These are phyloP conservation scores for Ophiostoma ulmi DNA, from an alignment of 2,329 filamentous ascomycete species.

Conservation along the genomic window DNA sequence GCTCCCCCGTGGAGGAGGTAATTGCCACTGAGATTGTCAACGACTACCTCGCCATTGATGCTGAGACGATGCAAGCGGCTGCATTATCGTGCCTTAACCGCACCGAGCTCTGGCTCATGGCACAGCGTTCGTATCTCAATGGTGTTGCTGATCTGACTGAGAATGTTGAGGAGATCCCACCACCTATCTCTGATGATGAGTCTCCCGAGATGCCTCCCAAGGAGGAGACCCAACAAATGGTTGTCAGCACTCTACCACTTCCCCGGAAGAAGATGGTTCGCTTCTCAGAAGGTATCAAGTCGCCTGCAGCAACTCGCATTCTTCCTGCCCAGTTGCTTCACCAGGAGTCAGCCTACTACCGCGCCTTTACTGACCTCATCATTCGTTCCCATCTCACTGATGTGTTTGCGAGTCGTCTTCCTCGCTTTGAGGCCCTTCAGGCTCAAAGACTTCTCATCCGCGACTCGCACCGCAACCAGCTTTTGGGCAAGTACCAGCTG, in stretches of 20 bases:
- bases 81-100: conserved; percentile 73
- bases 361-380: conserved; percentile 73
- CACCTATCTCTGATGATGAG: conserved; percentile 30
- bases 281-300: conserved; percentile 56
- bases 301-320: conserved; percentile 34
- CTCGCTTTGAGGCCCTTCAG: conserved; percentile 84
- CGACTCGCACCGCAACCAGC: conserved; percentile 69
- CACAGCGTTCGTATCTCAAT: conserved; percentile 72
- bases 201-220: conserved; percentile 26
- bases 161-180: conserved; percentile 24
- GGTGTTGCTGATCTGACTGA: conserved; percentile 56
- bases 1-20: conserved; percentile 50
- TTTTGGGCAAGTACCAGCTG: conserved; percentile 80
- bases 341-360: conserved; percentile 77
- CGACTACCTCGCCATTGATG: conserved; percentile 71
- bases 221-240: conserved; percentile 31
- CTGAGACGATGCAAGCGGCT: conserved; percentile 64
- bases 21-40: conserved; percentile 59
- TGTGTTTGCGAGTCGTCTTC: conserved; percentile 76
- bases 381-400: conserved; percentile 63
- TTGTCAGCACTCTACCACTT: conserved; percentile 25
- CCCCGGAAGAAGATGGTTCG: conserved; percentile 65
- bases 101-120: conserved; percentile 79
- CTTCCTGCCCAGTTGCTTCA: conserved; percentile 49
- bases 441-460: conserved; percentile 70